Evolutionary conservation across 2,329 filamentous ascomycete species (phyloP).

Genomic region (Verticillium dahliae): DNA sequence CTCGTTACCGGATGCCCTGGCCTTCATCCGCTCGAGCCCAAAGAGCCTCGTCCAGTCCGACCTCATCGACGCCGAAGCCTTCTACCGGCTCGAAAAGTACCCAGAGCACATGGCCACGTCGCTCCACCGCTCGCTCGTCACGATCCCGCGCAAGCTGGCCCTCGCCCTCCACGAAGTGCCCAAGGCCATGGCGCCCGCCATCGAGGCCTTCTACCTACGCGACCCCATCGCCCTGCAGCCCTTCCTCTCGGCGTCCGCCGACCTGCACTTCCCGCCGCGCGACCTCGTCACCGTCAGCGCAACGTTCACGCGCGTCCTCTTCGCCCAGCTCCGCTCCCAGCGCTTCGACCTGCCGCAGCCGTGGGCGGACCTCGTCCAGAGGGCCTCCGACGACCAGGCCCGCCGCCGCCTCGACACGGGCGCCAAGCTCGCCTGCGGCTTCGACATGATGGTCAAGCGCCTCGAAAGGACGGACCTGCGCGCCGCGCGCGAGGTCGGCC

Average conservation of each 20-base stretch:
- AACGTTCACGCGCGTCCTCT: slow-evolving; percentile 81
- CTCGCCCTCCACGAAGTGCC: slow-evolving; percentile 71
- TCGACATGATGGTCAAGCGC: slow-evolving; percentile 76
- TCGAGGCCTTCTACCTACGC: slow-evolving; percentile 88
- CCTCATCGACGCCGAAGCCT: slow-evolving; percentile 79
- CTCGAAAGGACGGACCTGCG: slow-evolving; percentile 62
- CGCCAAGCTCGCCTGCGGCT: slow-evolving; percentile 85
- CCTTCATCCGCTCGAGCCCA: slow-evolving; percentile 49
- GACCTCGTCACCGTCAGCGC: slow-evolving; percentile 77
- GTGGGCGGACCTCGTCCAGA: slow-evolving; percentile 32
- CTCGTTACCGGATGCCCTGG: slow-evolving; percentile 57
- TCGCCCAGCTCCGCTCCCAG: slow-evolving; percentile 84
- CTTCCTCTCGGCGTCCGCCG: slow-evolving; percentile 47
- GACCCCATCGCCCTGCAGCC: slow-evolving; percentile 71
- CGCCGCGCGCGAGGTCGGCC: slow-evolving; percentile 65
- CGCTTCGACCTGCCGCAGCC: slow-evolving; percentile 61
- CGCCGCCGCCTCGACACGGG: slow-evolving; percentile 57
- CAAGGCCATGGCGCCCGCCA: slow-evolving; percentile 70
- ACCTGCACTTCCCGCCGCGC: slow-evolving; percentile 61
- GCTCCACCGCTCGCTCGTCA: slow-evolving; percentile 67
- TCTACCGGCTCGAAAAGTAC: slow-evolving; percentile 81
- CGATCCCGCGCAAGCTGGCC: slow-evolving; percentile 75
- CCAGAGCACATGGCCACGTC: slow-evolving; percentile 67
- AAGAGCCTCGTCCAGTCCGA: slow-evolving; percentile 61
- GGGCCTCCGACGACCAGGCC: slow-evolving; percentile 16